These are phyloP conservation scores for Blyttiomyces sp. DNA, from an alignment of 371 early-diverging fungal genomes.

Conservation along the genomic window DNA sequence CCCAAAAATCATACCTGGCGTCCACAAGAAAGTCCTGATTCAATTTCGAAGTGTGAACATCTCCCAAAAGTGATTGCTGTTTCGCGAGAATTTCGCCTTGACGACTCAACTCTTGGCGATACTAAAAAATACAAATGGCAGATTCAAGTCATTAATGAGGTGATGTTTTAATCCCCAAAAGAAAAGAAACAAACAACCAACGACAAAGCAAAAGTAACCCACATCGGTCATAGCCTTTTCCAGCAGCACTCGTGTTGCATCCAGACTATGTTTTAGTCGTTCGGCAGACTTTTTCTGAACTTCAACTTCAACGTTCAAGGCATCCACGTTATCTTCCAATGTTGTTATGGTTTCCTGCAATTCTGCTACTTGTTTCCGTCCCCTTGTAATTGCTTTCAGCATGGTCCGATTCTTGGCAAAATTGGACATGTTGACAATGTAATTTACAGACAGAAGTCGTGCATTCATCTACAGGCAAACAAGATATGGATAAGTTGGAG, in stretches of 20 bases:
- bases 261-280: slow-evolving; percentile 26
- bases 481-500: not conserved
- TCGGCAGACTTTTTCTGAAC: slow-evolving; percentile 22
- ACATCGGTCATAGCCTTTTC: slow-evolving; percentile 28
- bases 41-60: slow-evolving; percentile 22
- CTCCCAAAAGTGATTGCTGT: slow-evolving; percentile 23
- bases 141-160: too few relatives aligned
- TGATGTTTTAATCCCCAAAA: not conserved
- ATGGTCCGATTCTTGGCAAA: slow-evolving; percentile 32
- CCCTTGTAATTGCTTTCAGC: slow-evolving; percentile 22
- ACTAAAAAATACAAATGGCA: too few relatives aligned
- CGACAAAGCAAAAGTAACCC: not conserved
- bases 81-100: slow-evolving; percentile 23
- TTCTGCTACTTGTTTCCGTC: slow-evolving; percentile 26
- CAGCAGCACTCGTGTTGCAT: slow-evolving; percentile 23
- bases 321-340: slow-evolving; percentile 25
- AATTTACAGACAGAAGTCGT: slow-evolving; percentile 33
- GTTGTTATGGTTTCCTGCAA: slow-evolving; percentile 29
- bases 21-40: slow-evolving; percentile 36
- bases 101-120: slow-evolving; percentile 26
- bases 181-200: not conserved
- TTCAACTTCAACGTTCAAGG: slow-evolving; percentile 24
- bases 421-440: slow-evolving; percentile 36
- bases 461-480: slow-evolving; percentile 20
- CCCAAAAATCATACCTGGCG: slow-evolving; percentile 8